Percentiles rank a stretch among this genome's conserved stretches.
Conservation (phyloP, 805 yeast species). For the Schwanniomyces sp. region DNA sequence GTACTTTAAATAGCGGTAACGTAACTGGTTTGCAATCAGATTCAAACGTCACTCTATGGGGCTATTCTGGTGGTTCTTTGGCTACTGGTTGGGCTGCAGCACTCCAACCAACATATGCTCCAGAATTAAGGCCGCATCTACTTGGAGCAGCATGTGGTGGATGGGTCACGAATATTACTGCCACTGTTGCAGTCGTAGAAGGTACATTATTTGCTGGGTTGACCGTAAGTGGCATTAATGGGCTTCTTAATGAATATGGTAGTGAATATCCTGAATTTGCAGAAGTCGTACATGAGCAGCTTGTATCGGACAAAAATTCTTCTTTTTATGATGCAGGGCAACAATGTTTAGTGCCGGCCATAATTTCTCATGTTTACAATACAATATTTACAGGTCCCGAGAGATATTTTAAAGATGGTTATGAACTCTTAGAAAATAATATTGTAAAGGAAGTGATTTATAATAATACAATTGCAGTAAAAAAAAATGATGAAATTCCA, state of each 20-base stretch:
- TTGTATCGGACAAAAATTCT: neutral
- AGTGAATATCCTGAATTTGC: conserved; percentile 15
- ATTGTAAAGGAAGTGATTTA: conserved; percentile 12
- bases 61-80: conserved; percentile 33
- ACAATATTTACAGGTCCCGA: conserved; percentile 11
- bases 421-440: conserved; percentile 12
- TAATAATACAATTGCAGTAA: conserved; percentile 21
- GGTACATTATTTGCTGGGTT: conserved; percentile 24
- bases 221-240: conserved; percentile 20
- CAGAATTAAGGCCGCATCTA: conserved; percentile 13
- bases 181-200: conserved; percentile 15
- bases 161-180: conserved; percentile 22
- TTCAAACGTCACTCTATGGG: conserved; percentile 24
- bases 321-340: neutral
- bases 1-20: conserved; percentile 14
- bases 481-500: conserved; percentile 16
- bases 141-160: conserved; percentile 32
- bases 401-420: conserved; percentile 4
- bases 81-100: conserved; percentile 29
- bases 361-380: conserved; percentile 1
- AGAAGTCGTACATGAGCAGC: conserved; percentile 2
- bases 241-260: conserved; percentile 20
- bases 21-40: conserved; percentile 16
- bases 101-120: conserved; percentile 28
- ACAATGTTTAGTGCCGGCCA: neutral